Percentiles rank a stretch among this genome's conserved stretches.
Evolutionary conservation across 768 basidiomycete species (phyloP).

Genomic region (Xerocomellus chrysenteron): DNA sequence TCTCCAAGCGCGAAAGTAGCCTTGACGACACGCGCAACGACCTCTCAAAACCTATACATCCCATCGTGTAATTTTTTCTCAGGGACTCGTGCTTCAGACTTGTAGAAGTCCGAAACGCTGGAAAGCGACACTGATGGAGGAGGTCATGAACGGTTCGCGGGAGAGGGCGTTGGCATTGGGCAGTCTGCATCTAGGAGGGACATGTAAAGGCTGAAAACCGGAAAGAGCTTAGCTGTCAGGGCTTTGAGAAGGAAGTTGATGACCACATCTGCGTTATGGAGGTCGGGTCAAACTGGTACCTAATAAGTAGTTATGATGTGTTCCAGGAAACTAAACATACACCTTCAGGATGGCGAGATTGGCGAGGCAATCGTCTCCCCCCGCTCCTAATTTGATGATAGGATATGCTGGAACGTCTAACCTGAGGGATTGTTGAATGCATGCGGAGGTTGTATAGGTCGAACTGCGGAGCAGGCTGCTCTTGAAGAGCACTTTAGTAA

Average conservation of each 20-base stretch:
- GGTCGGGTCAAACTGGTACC: constrained; percentile 96
- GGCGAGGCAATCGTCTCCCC: constrained; percentile 91
- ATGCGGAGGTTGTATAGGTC: not conserved
- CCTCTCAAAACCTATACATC: constrained; percentile 73
- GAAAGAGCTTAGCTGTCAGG: constrained; percentile 77
- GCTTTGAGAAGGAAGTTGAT: constrained; percentile 94
- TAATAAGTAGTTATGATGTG: constrained; percentile 31
- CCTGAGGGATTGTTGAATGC: not conserved
- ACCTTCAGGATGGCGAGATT: constrained; percentile 94
- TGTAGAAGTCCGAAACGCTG: no score
- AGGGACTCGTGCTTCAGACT: no score
- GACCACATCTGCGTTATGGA: constrained; percentile 91
- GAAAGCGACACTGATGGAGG: no score
- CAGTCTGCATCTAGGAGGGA: constrained; percentile 79
- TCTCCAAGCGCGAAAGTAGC: constrained; percentile 70
- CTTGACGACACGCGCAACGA: constrained; percentile 72
- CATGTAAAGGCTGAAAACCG: constrained; percentile 94
- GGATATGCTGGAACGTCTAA: no score
- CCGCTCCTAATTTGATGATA: constrained; percentile 69
- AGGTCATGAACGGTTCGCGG: no score
- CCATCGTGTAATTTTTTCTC: constrained; percentile 84
- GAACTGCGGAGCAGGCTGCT: constrained; percentile 69
- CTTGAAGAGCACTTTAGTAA: constrained; percentile 69
- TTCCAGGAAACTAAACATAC: constrained; percentile 39
- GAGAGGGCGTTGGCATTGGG: constrained; percentile 61